Percentiles rank a stretch among this genome's conserved stretches.
phyloP scores from a whole-genome alignment of 495 filamentous ascomycete species.

The Umbilicaria muhlenbergii region DNA sequence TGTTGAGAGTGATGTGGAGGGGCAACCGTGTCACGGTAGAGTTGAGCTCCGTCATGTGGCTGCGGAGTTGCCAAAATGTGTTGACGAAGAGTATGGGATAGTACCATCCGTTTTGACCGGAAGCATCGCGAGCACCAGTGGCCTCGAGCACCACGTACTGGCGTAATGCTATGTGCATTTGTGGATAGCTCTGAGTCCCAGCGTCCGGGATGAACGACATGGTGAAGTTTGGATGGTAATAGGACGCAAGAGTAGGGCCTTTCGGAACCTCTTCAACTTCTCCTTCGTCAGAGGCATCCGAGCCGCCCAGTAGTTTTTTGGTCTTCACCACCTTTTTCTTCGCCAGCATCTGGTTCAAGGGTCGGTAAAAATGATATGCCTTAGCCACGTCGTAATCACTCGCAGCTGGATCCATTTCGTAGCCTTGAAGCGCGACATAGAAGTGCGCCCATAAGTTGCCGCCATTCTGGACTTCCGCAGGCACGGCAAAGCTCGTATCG shows the following conservation, averaged over 20 bases:
- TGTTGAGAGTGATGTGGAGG: slow-evolving; percentile 69
- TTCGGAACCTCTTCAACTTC: slow-evolving; percentile 33
- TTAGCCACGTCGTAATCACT: slow-evolving; percentile 52
- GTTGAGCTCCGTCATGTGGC: slow-evolving; percentile 85
- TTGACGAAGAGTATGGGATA: slow-evolving; percentile 87
- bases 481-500: slow-evolving; percentile 63
- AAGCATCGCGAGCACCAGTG: slow-evolving; percentile 56
- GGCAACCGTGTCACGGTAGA: slow-evolving; percentile 75
- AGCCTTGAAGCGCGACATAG: slow-evolving; percentile 63
- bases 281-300: slow-evolving; percentile 33
- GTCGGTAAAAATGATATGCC: slow-evolving; percentile 70
- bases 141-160: slow-evolving; percentile 65
- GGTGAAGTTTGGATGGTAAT: slow-evolving; percentile 93
- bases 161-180: slow-evolving; percentile 55
- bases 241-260: slow-evolving; percentile 58
- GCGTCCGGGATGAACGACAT: slow-evolving; percentile 73
- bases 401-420: slow-evolving; percentile 55
- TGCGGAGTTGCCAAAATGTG: slow-evolving; percentile 90
- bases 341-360: slow-evolving; percentile 73
- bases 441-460: slow-evolving; percentile 91
- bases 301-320: slow-evolving; percentile 62
- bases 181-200: slow-evolving; percentile 47
- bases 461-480: slow-evolving; percentile 71
- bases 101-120: slow-evolving; percentile 89
- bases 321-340: slow-evolving; percentile 89